These are phyloP conservation scores for Ampelocalamus luodianensis DNA, from an alignment of 176 grass and related monocot genomes.

Conservation along the genomic window DNA sequence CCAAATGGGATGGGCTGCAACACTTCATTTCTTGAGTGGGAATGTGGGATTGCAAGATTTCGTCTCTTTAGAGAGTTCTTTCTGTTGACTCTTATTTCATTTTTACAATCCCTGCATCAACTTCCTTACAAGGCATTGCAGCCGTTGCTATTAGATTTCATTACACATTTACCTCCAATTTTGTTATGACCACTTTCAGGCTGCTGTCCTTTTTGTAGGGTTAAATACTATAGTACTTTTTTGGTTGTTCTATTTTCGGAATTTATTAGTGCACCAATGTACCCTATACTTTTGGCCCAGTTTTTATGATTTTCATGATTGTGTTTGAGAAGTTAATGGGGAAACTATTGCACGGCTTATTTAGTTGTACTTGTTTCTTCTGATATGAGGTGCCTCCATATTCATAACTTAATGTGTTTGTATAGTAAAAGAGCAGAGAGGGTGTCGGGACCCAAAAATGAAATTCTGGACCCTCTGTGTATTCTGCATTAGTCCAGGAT, in stretches of 20 bases:
- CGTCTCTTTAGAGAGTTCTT: neutral
- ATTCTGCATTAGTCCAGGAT: too few relatives aligned
- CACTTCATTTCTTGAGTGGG: neutral
- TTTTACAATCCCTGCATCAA: neutral
- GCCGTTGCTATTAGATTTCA: neutral
- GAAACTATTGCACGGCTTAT: neutral
- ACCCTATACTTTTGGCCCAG: neutral
- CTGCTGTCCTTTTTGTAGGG: neutral
- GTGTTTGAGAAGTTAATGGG: neutral
- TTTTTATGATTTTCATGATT: constrained; percentile 13
- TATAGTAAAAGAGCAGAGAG: constrained; percentile 72
- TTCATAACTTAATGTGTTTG: constrained; percentile 30
- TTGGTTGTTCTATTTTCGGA: neutral
- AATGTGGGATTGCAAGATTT: neutral
- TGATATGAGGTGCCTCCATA: constrained; percentile 24
- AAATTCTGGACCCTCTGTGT: too few relatives aligned
- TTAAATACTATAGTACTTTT: neutral
- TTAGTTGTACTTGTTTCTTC: constrained; percentile 28
- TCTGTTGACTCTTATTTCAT: neutral
- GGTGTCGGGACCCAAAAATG: too few relatives aligned
- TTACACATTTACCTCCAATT: neutral
- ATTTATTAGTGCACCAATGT: neutral
- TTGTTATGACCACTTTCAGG: neutral
- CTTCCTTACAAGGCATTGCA: neutral
- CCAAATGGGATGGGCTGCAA: neutral